Base-by-base conservation (phyloP, 805 yeast genomes). In the Komagataella pastoris region DNA sequence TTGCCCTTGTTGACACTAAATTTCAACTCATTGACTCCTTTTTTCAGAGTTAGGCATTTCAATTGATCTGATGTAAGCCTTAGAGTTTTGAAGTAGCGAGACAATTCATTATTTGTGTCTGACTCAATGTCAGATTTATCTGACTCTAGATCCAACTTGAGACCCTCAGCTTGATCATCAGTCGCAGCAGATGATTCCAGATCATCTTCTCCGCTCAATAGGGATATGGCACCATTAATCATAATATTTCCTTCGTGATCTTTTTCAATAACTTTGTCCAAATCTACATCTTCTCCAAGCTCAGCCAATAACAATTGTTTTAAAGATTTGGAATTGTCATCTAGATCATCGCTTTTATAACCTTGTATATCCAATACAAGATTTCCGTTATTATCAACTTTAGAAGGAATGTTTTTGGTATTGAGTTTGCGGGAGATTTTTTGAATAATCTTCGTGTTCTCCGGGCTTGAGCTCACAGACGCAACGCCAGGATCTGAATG, bases 281-380 rank as follows among this genome's bases (percentile, higher is more conserved):
- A 57, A 58, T 79, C 79, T 30, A 71, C 65, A 24, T 72, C 76
- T 10, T 65, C 65, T 4, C 83, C 83, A 56, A 90, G 73, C 63
- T 91, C 97, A 56, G 88, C 93, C 40, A 79, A 71, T 50, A 91
- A 71, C 46, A 90, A 71, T 57, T 83, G 81, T 58, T 80, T 81
- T 54, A 93, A 78, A 44, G 85, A 69, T 50, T 81, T 81, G 62
- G 89, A 96, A 0, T 95, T 79, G 57, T 80, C 81, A 50, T 82
- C 81, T 46, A 85, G 79, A 63, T 84, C 88, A 59, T 83, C 88
- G 40, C 95, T 85, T 66, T 90, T 91, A 68, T 93, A 93, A 17
- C 99, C 99, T 59, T 89, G 95, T 83, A 91, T 88, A 67, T 93
- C 99, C 47, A 93, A 69, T 46, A 89, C 77, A 58, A 93, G 74